A percentile compares a stretch with the other conserved stretches of the same genome.
These are phyloP conservation scores for Chlorella sp. DNA, from an alignment of 139 green algal species.

Conservation along the genomic window DNA sequence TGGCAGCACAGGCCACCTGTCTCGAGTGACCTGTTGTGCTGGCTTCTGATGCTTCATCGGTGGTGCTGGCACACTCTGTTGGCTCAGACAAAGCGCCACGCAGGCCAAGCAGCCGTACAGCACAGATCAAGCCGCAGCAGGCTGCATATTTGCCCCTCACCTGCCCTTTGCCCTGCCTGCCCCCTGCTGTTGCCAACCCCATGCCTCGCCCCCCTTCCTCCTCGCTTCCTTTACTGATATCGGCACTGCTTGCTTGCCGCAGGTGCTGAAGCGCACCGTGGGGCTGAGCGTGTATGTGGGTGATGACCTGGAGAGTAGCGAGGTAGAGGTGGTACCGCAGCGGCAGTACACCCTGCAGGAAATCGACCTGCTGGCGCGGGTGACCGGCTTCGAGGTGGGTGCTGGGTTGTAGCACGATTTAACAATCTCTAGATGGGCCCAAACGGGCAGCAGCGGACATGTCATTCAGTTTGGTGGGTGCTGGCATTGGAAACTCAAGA, in stretches of 20 bases:
- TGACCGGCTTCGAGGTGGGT: slow-evolving; percentile 25
- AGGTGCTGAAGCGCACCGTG: slow-evolving; percentile 49
- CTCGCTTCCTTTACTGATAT: not conserved
- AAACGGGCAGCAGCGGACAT: not conserved
- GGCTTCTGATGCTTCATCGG: too few species aligned
- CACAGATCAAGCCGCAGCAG: not conserved
- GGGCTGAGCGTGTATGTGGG: slow-evolving; percentile 35
- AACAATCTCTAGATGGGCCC: too few species aligned
- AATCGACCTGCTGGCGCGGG: slow-evolving; percentile 39
- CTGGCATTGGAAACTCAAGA: too few species aligned
- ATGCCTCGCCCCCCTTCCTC: too few species aligned
- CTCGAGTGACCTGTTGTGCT: too few species aligned
- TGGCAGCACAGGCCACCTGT: too few species aligned
- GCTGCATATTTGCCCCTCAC: not conserved
- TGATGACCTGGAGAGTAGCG: slow-evolving; percentile 29
- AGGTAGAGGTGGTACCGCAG: slow-evolving; percentile 40
- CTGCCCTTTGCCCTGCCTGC: not conserved
- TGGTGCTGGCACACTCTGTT: too few species aligned
- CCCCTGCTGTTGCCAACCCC: too few species aligned
- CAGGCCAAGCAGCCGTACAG: too few species aligned
- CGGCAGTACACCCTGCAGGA: slow-evolving; percentile 47
- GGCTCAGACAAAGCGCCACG: not conserved
- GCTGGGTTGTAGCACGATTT: not conserved
- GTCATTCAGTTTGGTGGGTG: not conserved
- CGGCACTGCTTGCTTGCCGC: too few species aligned